Conservation (phyloP, 2,329 filamentous ascomycete species). For the Penicillium sumatraense region DNA sequence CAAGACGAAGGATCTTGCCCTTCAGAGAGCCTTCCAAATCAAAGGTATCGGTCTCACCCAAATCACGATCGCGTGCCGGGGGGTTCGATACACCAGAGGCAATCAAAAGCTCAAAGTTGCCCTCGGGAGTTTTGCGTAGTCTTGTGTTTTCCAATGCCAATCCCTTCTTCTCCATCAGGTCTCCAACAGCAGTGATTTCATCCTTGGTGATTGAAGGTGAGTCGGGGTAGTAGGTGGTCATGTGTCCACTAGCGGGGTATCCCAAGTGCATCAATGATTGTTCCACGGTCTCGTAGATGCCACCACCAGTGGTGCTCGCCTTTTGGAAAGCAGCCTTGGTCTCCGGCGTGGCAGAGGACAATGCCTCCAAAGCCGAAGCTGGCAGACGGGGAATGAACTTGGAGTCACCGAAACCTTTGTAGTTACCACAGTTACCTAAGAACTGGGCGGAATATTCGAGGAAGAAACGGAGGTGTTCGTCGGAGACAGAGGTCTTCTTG, state of each 20-base stretch:
- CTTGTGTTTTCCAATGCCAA: constrained; percentile 77
- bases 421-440: constrained; percentile 80
- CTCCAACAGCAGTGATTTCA: constrained; percentile 74
- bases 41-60: constrained; percentile 68
- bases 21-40: constrained; percentile 64
- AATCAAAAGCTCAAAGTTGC: constrained; percentile 73
- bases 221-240: constrained; percentile 82
- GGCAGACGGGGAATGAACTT: constrained; percentile 79
- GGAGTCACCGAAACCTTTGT: constrained; percentile 84
- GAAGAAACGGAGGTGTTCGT: constrained; percentile 69
- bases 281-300: constrained; percentile 71
- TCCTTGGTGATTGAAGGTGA: constrained; percentile 73
- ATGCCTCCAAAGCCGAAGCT: constrained; percentile 65
- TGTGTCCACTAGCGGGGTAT: constrained; percentile 73
- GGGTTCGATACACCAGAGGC: constrained; percentile 67
- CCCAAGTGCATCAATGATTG: constrained; percentile 74
- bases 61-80: constrained; percentile 68
- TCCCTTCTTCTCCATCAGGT: constrained; percentile 72
- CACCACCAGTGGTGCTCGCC: constrained; percentile 62
- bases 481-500: constrained; percentile 65
- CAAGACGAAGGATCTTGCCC: constrained; percentile 70
- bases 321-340: constrained; percentile 68
- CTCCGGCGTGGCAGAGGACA: constrained; percentile 64
- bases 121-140: constrained; percentile 67
- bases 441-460: constrained; percentile 79